These are phyloP conservation scores for Sphagnurus paluster DNA, from an alignment of 1,284 basidiomycete species.

Conservation along the genomic window DNA sequence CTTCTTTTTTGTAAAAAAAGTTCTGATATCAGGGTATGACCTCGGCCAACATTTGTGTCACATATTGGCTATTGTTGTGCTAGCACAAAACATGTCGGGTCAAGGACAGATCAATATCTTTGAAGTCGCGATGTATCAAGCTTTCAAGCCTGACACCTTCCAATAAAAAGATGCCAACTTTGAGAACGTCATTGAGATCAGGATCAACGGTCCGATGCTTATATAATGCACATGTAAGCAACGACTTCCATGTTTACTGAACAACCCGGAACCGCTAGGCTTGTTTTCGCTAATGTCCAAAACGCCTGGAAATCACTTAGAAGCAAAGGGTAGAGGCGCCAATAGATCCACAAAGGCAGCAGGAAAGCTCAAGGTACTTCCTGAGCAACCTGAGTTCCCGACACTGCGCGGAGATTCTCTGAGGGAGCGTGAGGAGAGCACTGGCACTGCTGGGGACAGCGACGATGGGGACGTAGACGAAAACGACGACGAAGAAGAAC, in stretches of 20 bases:
- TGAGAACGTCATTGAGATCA: no score
- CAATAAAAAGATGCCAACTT: no score
- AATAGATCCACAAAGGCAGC: slow-evolving; percentile 87
- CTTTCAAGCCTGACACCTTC: no score
- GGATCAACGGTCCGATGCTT: no score
- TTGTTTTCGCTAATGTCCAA: slow-evolving; percentile 14
- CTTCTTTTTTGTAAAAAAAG: no score
- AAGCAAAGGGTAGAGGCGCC: slow-evolving; percentile 63
- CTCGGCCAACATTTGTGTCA: no score
- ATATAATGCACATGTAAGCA: neutral
- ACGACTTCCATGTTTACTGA: neutral
- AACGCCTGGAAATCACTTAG: slow-evolving; percentile 18
- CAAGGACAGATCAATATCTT: no score
- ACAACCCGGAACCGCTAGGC: neutral
- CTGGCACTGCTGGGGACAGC: slow-evolving; percentile 60
- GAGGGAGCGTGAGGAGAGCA: slow-evolving; percentile 44
- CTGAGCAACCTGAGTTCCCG: slow-evolving; percentile 80
- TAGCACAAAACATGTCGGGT: no score
- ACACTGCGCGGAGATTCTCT: slow-evolving; percentile 30
- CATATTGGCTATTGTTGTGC: no score
- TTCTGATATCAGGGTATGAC: no score
- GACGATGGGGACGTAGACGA: slow-evolving; percentile 76
- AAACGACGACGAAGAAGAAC: slow-evolving; percentile 68
- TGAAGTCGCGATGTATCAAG: no score
- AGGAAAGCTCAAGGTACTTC: slow-evolving; percentile 90